Percentiles rank a stretch among this genome's conserved stretches.
phyloP scores from a whole-genome alignment of 768 basidiomycete species.

The Termitomyces sp. region DNA sequence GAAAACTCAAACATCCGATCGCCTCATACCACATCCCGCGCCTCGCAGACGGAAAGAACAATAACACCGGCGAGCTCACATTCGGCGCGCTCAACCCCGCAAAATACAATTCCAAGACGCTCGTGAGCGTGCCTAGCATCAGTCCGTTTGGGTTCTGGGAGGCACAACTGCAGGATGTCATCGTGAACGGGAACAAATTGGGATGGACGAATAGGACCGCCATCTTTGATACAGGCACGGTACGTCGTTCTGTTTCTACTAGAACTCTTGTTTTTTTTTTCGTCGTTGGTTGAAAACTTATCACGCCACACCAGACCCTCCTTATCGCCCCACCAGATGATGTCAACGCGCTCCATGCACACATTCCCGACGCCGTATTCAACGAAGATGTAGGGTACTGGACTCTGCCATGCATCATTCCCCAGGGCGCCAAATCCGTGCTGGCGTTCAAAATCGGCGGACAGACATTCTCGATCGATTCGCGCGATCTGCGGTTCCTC shows the following conservation, averaged over 20 bases:
- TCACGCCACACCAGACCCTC: constrained; percentile 12
- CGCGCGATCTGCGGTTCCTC: constrained; percentile 53
- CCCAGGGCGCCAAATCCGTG: constrained; percentile 44
- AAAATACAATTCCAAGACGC: constrained; percentile 45
- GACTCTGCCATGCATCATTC: constrained; percentile 54
- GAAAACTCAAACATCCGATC: constrained; percentile 50
- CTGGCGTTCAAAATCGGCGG: constrained; percentile 56
- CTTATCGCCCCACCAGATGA: constrained; percentile 31
- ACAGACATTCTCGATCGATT: constrained; percentile 51
- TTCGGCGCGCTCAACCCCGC: constrained; percentile 58
- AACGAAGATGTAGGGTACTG: constrained; percentile 41
- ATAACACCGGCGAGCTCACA: constrained; percentile 56
- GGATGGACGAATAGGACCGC: constrained; percentile 47
- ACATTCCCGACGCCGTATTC: constrained; percentile 52
- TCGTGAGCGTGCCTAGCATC: constrained; percentile 48
- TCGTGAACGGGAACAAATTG: constrained; percentile 42
- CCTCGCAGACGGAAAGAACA: constrained; percentile 34
- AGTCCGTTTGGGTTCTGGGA: constrained; percentile 50
- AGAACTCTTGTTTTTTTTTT: too few relatives aligned
- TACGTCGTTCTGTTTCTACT: too few relatives aligned
- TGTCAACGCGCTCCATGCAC: constrained; percentile 49
- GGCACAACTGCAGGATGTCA: constrained; percentile 43
- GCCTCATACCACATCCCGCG: constrained; percentile 70
- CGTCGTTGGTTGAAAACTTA: not conserved
- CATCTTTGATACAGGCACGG: constrained; percentile 45